phyloP scores from a whole-genome alignment of 108 stramenopile species.

The Epithemia pelagica region DNA sequence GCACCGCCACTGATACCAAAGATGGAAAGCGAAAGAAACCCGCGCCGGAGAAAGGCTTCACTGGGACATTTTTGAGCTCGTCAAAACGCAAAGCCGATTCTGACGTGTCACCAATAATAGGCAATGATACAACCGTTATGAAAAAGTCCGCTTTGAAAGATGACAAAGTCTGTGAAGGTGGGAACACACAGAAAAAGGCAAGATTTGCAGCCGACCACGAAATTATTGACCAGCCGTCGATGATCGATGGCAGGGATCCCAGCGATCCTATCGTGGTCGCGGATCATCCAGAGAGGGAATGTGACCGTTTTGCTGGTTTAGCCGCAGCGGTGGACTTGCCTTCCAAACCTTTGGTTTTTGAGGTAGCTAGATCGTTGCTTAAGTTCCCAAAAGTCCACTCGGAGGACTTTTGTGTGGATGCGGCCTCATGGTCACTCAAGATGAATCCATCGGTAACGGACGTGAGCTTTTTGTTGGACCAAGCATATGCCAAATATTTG shows the following conservation, averaged over 20 bases:
- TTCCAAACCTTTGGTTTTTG: not conserved
- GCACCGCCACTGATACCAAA: slow-evolving; percentile 1
- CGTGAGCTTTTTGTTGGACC: not conserved
- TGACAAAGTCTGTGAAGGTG: not conserved
- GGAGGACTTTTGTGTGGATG: slow-evolving; percentile 17
- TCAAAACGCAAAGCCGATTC: not conserved
- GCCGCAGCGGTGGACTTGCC: not conserved
- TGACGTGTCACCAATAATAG: too few relatives aligned
- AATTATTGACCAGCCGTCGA: not conserved
- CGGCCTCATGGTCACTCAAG: slow-evolving; percentile 14
- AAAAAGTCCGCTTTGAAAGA: not conserved
- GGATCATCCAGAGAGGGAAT: too few relatives aligned
- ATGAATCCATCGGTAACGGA: slow-evolving; percentile 8
- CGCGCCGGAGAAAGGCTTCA: slow-evolving; percentile 33
- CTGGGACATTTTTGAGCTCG: slow-evolving; percentile 34
- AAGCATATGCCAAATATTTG: slow-evolving; percentile 4
- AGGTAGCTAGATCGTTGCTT: slow-evolving; percentile 2
- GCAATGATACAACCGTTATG: not conserved
- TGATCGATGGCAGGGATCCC: too few relatives aligned
- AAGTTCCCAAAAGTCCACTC: slow-evolving; percentile 1
- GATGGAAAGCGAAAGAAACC: slow-evolving; percentile 14
- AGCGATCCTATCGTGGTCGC: too few relatives aligned
- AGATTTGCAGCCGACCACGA: slow-evolving; percentile 2
- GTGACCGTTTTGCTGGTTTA: slow-evolving; percentile 2
- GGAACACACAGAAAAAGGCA: not conserved